Percentiles rank a stretch among this genome's conserved stretches.
These are phyloP conservation scores for Knoxdaviesia capensis DNA, from an alignment of 2,329 filamentous ascomycete species.

Conservation along the genomic window DNA sequence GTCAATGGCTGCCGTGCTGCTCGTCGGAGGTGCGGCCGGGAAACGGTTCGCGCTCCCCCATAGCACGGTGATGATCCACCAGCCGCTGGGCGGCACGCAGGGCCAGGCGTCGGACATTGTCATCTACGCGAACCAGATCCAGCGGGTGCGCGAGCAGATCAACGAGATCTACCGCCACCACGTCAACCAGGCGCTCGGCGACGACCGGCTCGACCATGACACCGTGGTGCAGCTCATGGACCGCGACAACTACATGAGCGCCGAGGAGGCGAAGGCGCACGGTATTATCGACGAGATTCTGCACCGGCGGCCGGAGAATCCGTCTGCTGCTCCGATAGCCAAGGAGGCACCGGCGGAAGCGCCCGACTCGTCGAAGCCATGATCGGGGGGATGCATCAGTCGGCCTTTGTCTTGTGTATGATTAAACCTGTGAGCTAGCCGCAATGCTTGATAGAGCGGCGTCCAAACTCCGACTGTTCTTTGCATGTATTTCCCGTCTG, in stretches of 20 bases:
- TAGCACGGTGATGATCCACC: slow-evolving; percentile 90
- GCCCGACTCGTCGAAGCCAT: too few species aligned
- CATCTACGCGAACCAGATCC: slow-evolving; percentile 93
- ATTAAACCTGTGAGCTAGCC: too few species aligned
- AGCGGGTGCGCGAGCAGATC: slow-evolving; percentile 64
- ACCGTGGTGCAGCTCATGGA: slow-evolving; percentile 85
- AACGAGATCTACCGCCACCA: slow-evolving; percentile 82
- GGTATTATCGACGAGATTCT: slow-evolving; percentile 88
- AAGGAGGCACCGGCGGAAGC: too few species aligned
- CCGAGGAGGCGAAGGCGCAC: slow-evolving; percentile 70
- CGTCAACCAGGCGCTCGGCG: slow-evolving; percentile 54
- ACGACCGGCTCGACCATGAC: slow-evolving; percentile 60
- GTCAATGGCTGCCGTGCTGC: slow-evolving; percentile 79
- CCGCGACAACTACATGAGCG: slow-evolving; percentile 82
- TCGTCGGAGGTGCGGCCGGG: slow-evolving; percentile 68
- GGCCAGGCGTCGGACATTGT: slow-evolving; percentile 64
- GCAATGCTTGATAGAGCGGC: too few species aligned
- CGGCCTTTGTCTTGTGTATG: too few species aligned
- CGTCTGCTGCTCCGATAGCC: too few species aligned
- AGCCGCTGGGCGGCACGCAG: slow-evolving; percentile 58
- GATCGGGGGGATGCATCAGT: too few species aligned
- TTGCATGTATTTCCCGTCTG: too few species aligned
- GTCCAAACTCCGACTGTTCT: too few species aligned
- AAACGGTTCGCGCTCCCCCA: slow-evolving; percentile 85
- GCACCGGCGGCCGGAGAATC: slow-evolving; percentile 30